A percentile compares a stretch with the other conserved stretches of the same genome.
Evolutionary conservation across 305 asterid species (phyloP).

Genomic region (Solanum hybrid): DNA sequence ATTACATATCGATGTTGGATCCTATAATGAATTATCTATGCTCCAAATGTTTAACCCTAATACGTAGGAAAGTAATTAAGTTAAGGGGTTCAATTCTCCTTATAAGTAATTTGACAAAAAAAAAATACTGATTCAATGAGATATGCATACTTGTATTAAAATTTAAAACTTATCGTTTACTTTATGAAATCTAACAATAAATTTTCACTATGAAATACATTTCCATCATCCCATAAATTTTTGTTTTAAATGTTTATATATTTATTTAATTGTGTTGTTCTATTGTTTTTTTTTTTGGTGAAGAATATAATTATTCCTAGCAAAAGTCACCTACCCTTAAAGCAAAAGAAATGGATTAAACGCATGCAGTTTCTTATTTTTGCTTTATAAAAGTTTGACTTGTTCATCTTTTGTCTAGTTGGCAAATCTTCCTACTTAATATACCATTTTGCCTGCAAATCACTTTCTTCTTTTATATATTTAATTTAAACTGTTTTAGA

Average conservation of each 20-base stretch:
- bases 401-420: neutral
- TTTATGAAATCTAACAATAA: neutral
- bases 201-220: neutral
- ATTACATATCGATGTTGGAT: too few relatives aligned
- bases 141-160: neutral
- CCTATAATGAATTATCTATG: too few relatives aligned
- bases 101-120: neutral
- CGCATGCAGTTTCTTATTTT: neutral
- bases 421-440: neutral
- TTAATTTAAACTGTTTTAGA: neutral
- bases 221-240: neutral
- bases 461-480: neutral
- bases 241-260: neutral
- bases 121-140: neutral
- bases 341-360: constrained; percentile 1
- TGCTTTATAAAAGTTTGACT: neutral
- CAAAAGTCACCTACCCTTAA: neutral
- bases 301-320: neutral
- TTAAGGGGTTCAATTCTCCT: neutral
- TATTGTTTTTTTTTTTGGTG: neutral
- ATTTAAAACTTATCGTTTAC: neutral
- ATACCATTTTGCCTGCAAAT: neutral
- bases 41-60: too few relatives aligned
- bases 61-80: too few relatives aligned
- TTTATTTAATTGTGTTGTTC: neutral